Base-by-base conservation (phyloP, 495 filamentous ascomycete species). In the Copromyces sp. region DNA sequence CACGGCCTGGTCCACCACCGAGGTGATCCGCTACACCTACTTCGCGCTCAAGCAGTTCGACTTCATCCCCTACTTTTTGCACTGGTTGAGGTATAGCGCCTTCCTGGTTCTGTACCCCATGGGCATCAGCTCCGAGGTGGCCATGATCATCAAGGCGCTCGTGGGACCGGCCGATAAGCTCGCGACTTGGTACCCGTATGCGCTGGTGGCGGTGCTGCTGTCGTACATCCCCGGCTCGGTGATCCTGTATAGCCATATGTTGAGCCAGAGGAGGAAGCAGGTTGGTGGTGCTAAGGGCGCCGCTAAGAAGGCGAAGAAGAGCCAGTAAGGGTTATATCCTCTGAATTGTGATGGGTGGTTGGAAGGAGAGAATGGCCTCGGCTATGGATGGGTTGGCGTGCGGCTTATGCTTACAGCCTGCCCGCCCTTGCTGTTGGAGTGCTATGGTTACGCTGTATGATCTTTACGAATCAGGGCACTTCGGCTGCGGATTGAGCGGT, bases 61-160 rank as follows among this genome's bases (percentile, higher is more conserved):
- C 39, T 77, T 82, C 32, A 80, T 83, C 72, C 94, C 94, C 0
- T 77, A 70, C 1, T 86, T 82, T 79, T 86, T 95, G 80, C 87
- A 87, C 72, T 97, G 95, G 95, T 83, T 96, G 84, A 85, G 93
- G 80, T 99, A 99, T 79, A 97, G 96, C 81, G 91, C 91, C 7
- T 99, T 99, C 83, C 93, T 91, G 77, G 82, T 98, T 32, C 87
- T 99, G 24, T 99, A 99, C 78, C 95, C 96, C 3, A 77, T 98
- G 69, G 95, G 95, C 12, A 97, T 98, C 73, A 84, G 84, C 14
- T 94, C 92, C 80, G 95, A 99, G 86, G 90, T 90, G 53, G 89
- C 86, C 77, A 86, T 97, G 76, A 89, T 98, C 45, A 89, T 88
- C 73, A 81, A 82, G 75, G 89, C 91, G n/a, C 87, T 91, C 3